Base-by-base conservation (phyloP, 129 eudicot species). In the Calendula officinalis region DNA sequence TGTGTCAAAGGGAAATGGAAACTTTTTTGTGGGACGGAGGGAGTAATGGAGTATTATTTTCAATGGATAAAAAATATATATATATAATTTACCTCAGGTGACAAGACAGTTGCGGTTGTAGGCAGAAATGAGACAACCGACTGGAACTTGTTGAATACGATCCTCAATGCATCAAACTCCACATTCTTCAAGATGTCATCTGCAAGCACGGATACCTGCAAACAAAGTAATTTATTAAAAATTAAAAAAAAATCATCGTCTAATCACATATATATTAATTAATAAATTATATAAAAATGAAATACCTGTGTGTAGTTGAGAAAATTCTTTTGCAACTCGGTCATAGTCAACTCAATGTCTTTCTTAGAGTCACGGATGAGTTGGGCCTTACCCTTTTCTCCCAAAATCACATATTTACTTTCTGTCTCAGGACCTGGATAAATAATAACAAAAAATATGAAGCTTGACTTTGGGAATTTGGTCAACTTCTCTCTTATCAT, bases 361-460 rank as follows among this genome's bases (percentile, higher is more conserved):
- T 86, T 80, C 85, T 78, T 92, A 12, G 99, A 92, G 83, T 92
- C 99, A 46, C 99, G 87, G 46, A 92, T 71, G 44, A 92, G 83
- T 71, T 92, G 99, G 14, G 87, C 95, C 84, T 88, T 92, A 27
- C 92, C 99, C 77, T 88, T 92, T 37, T 92, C 99, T 75, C 96
- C 99, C 86, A 92, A 70, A 30, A 92, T 45, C 68, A 92, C 95
- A 71, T 85, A 92, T 48, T 77, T 88, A 17, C 71, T 27, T 75
- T 88, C 92, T 68, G 83, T 69, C n/a, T 92, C 99, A 47, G 96
- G 92, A 39, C 96, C 99, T 92, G 66, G 34, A 45, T 41, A 5
- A 7, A 36, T 22, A 22, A 13, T 38, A 64, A 32, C 45, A 43
- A 64, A 34, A n/a, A 16, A 12, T 5, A 47, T 11, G 3, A 43